phyloP scores from a whole-genome alignment of 768 basidiomycete genomes.

The Suillus sp. region DNA sequence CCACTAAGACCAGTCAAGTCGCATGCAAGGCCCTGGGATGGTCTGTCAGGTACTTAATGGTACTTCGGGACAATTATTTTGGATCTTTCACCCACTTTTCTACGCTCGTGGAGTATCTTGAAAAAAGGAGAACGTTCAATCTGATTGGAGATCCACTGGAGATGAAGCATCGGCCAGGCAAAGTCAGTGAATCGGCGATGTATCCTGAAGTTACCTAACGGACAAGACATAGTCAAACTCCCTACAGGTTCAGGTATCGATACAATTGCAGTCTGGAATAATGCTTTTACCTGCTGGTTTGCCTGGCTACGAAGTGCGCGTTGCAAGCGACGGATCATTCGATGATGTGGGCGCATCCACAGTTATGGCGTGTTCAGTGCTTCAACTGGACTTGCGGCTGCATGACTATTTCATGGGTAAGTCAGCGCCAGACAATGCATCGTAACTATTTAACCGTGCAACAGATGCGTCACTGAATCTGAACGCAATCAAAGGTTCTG shows the following conservation, averaged over 20 bases:
- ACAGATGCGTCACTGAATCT: constrained; percentile 81
- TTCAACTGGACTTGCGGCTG: constrained; percentile 75
- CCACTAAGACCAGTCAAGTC: constrained; percentile 49
- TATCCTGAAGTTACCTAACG: constrained; percentile 12
- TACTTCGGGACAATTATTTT: constrained; percentile 90
- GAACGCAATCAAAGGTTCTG: constrained; percentile 55
- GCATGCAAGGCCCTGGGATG: constrained; percentile 80
- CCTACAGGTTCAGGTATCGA: constrained; percentile 69
- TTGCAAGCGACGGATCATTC: constrained; percentile 19
- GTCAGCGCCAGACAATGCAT: constrained; percentile 15
- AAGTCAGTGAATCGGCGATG: constrained; percentile 45
- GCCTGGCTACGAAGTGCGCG: constrained; percentile 55
- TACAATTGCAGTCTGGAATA: constrained; percentile 53
- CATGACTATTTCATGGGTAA: constrained; percentile 91
- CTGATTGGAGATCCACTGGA: constrained; percentile 81
- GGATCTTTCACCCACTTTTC: constrained; percentile 93
- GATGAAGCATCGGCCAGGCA: constrained; percentile 77
- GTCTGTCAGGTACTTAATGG: constrained; percentile 87
- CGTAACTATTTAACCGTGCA: constrained; percentile 15
- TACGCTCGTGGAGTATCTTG: constrained; percentile 83
- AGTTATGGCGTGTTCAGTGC: constrained; percentile 58
- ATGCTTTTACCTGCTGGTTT: constrained; percentile 69
- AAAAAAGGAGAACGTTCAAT: constrained; percentile 57
- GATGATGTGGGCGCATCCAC: constrained; percentile 57
- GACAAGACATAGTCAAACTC: constrained; percentile 67